Conservation (phyloP, 129 eudicot genomes). For the Deinandra increscens region DNA sequence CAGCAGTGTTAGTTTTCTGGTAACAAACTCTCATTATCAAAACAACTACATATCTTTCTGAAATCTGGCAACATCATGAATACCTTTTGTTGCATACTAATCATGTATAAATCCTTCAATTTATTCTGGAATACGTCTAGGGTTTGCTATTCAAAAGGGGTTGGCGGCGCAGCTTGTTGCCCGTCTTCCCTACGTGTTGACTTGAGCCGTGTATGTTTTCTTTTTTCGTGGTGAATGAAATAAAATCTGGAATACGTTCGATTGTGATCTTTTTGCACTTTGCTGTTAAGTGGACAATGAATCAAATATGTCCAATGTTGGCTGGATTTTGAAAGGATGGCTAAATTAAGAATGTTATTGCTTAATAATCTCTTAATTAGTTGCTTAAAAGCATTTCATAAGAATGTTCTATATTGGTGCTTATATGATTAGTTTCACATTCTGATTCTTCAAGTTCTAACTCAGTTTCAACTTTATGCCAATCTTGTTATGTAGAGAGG, state of each 20-base stretch:
- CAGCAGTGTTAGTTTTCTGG: no score
- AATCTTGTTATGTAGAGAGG: slow-evolving; percentile 45
- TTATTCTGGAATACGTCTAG: neutral
- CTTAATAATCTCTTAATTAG: neutral
- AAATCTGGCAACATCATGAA: neutral
- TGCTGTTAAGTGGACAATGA: neutral
- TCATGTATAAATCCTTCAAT: neutral
- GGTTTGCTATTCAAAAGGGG: no score
- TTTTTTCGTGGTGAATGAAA: no score
- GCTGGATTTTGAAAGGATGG: neutral
- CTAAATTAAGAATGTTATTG: neutral
- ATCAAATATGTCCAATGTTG: neutral
- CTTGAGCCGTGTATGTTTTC: no score
- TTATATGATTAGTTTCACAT: neutral
- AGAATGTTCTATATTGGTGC: neutral
- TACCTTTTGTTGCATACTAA: neutral
- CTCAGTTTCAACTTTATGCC: neutral
- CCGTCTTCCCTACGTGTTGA: no score
- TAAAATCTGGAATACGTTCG: neutral
- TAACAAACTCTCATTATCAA: no score
- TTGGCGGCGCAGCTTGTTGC: no score
- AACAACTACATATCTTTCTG: neutral
- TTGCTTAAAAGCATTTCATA: neutral
- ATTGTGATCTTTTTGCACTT: neutral
- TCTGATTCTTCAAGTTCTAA: neutral